Conservation (phyloP, 2,329 filamentous ascomycete species). For the Knufia petricola region DNA sequence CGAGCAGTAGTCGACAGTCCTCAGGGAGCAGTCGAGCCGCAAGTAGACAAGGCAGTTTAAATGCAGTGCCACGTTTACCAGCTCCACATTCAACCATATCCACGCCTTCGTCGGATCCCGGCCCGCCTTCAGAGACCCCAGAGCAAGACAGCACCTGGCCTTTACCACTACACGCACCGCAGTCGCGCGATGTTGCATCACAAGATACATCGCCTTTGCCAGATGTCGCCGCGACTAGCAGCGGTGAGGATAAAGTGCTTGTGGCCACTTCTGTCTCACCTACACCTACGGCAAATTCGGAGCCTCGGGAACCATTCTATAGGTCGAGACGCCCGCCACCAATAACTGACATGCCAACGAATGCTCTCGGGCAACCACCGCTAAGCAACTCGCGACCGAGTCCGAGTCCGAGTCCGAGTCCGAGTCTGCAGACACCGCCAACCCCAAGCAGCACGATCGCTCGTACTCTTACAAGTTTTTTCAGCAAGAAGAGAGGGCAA, state of each 20-base stretch:
- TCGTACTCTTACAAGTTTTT: conserved; percentile 14
- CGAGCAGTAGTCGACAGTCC: conserved; percentile 1
- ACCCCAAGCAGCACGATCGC: conserved; percentile 13
- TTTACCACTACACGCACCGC: not conserved
- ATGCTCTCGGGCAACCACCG: not conserved
- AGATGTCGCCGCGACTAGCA: not conserved
- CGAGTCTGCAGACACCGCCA: conserved; percentile 10
- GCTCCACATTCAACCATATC: not conserved
- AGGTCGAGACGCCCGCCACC: conserved; percentile 20
- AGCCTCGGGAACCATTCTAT: conserved; percentile 16
- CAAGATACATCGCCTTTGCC: not conserved
- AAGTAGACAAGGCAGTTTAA: conserved; percentile 5
- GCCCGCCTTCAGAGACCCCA: not conserved
- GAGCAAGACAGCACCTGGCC: not conserved
- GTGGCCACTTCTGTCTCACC: not conserved
- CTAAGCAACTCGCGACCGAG: not conserved
- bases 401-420: conserved; percentile 7
- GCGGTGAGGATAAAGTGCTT: not conserved
- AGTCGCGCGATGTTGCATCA: not conserved
- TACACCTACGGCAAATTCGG: not conserved
- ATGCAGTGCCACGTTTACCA: conserved; percentile 3
- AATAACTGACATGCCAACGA: conserved; percentile 9
- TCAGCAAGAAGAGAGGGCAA: conserved; percentile 16
- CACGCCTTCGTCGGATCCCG: not conserved
- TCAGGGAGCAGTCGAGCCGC: conserved; percentile 3